Base-by-base conservation (phyloP, 1,284 basidiomycete species). In the Cystobasidium slooffiae region DNA sequence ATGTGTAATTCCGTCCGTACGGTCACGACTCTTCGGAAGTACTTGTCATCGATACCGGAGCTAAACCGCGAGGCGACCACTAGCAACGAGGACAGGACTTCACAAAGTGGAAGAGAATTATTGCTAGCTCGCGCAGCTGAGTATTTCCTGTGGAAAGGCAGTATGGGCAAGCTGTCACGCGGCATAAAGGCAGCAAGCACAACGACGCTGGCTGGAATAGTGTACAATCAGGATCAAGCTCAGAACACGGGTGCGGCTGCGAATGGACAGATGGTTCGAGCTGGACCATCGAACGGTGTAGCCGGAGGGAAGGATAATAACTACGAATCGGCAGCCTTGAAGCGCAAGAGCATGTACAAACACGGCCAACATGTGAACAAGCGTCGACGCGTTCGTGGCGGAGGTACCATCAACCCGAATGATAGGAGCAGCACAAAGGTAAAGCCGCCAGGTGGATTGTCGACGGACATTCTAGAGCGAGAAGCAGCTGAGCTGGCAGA, bases 1-100 rank as follows among this genome's bases (percentile, higher is more conserved):
- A 95, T 97, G 94, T 89, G 91, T n/a, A 89, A 89, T 0, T 93
- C 93, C 0, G 86, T 90, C 39, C 87, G 88, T 44, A 91, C 91
- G 0, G 91, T 90, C 78, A 86, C 86, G 10, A 85, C 91, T 53
- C 83, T 97, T 18, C 88, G 87, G 1, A 90, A 94, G 76, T 97
- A 92, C 81, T 85, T 97, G 3, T 86, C 88, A 0, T 91, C 84
- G 84, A 90, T 75, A 82, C 85, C 1, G 85, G 86, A 39, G 86
- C 88, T 1, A 85, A 86, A 7, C 85, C 86, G 24, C 88, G 89
- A 9, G 77, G 84, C 68, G 87, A 75, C 12, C 16, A 59, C 41
- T 16, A 53, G 59, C 10, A 64, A 39, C 22, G 59, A 66, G 9
- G 55, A 39, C 8, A 59, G 56, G 56, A 31, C 52, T 44, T 20